Evolutionary conservation across 176 grass and related monocot species (phyloP), one percentile per base, ranked within the genome.

Genomic region (Lolium rigidum): DNA sequence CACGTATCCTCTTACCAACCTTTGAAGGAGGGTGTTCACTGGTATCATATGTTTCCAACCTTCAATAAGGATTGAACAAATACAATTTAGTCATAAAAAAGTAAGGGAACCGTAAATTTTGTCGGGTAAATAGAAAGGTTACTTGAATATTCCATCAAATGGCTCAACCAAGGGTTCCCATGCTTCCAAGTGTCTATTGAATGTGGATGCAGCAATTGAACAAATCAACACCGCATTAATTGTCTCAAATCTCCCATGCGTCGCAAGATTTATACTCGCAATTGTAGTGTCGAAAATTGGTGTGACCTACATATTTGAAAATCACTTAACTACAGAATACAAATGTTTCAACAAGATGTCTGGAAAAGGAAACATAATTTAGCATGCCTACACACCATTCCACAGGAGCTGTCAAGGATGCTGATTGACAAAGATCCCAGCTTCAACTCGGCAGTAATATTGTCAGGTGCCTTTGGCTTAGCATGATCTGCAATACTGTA

Each of bases 111-210:
- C 77, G 41, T 14, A 70, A 16, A 60, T 38, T 22, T 74, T 67
- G 35, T 31, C 43, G 39, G 61, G 37, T 57, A 66, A 14, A 76
- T 58, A 68, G 20, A 89, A 2, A 71, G 71, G n/a, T 88, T 94
- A 98, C 96, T 98, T 98, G 79, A 98, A 98, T 89, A 98, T 95
- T 17, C 92, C 93, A 92, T 98, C 96, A 91, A 95, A 98, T 86
- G 96, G 96, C 88, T 98, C 96, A 87, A 98, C 69, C 83, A 98
- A 89, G 70, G 96, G 96, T 77, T 98, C 96, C 96, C 96, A 98
- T 87, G 96, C 81, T 90, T 95, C 93, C 80, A 98, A 78, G 83
- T 94, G 92, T 86, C 90, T 93, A 82, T 98, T 98, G 82, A 98
- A 98, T 89, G 96, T 98, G 79, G 96, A 98, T 77, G 96, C 86